Percentiles rank a stretch among this genome's conserved stretches.
Conservation (phyloP, 805 yeast species). For the Teunomyces pallodes region DNA sequence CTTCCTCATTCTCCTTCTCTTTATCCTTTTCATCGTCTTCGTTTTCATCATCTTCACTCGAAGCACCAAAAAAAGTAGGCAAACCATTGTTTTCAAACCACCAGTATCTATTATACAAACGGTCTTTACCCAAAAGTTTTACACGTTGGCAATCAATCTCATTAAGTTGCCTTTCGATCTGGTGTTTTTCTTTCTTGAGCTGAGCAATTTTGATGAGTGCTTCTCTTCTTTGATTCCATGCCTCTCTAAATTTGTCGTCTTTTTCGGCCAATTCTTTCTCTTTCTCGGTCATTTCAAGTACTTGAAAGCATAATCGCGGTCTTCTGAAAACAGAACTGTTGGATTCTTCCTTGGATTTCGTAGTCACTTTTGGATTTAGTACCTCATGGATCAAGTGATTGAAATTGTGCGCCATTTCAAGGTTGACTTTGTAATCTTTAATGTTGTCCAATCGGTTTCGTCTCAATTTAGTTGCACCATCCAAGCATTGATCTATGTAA, state of each 20-base stretch:
- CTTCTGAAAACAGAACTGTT: constrained; percentile 4
- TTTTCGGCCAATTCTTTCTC: constrained; percentile 38
- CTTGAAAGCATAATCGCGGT: constrained; percentile 9
- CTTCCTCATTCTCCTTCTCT: constrained; percentile 19
- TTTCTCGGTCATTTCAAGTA: constrained; percentile 39
- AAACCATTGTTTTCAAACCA: constrained; percentile 91
- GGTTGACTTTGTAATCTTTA: constrained; percentile 53
- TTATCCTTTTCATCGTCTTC: constrained; percentile 30
- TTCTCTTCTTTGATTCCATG: constrained; percentile 46
- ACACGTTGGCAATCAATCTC: constrained; percentile 79
- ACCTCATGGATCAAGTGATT: constrained; percentile 22
- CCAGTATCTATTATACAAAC: constrained; percentile 87
- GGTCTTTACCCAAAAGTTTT: constrained; percentile 74
- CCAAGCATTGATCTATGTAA: constrained; percentile 67
- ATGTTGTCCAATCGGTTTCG: constrained; percentile 64
- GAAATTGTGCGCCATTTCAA: constrained; percentile 48
- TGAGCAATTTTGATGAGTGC: constrained; percentile 42
- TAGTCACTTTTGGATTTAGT: constrained; percentile 5
- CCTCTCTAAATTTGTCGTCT: constrained; percentile 41
- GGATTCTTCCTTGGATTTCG: constrained; percentile 1
- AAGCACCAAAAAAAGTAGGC: constrained; percentile 46
- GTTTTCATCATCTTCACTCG: constrained; percentile 41
- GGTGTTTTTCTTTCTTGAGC: constrained; percentile 46
- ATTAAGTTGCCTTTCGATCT: constrained; percentile 58
- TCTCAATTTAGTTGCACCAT: constrained; percentile 57